Evolutionary conservation across 1,139 yeast genomes (phyloP), one percentile per base, ranked within the genome.

Genomic region (Geotrichum restrictum): DNA sequence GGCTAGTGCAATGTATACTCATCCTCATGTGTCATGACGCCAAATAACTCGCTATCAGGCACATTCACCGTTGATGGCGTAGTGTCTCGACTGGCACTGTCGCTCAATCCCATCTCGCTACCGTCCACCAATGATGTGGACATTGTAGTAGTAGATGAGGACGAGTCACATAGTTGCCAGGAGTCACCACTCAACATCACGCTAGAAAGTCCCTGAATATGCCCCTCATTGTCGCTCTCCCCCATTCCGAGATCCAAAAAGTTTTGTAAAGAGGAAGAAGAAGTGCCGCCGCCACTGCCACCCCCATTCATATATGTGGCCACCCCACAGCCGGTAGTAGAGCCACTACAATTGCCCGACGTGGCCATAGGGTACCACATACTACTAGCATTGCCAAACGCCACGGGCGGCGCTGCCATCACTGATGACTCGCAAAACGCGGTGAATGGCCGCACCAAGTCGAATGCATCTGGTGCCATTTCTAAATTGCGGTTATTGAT

Each of bases 341-440:
- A n/a, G n/a, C n/a, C n/a, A n/a, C n/a, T n/a, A n/a, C n/a, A n/a
- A n/a, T n/a, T n/a, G n/a, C n/a, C n/a, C n/a, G n/a, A n/a, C 29
- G 29, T 24, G 5, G 29, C 29, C 29, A 24, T 5, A 24, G 29
- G 29, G 8, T 24, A 24, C 29, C 29, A 24, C 29, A 24, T 24
- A 16, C 24, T 18, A 13, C 41, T 14, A 13, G 4, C 13, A 10
- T 11, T 18, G 16, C 10, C 14, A 22, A 22, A 24, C 33, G 10
- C 2, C 18, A 34, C n/a, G 37, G 33, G 33, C 19, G 33, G 33
- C 31, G 33, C 33, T 11, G 41, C 32, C n/a, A 22, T 22, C 16
- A 22, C 44, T 19, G 52, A 29, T 7, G 53, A 41, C 32, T 53
- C 56, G 43, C 51, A 48, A 36, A 53, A 53, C 2, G 56, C 56